Base-by-base conservation (phyloP, 1,139 yeast genomes). In the Lodderomyces beijingensis region DNA sequence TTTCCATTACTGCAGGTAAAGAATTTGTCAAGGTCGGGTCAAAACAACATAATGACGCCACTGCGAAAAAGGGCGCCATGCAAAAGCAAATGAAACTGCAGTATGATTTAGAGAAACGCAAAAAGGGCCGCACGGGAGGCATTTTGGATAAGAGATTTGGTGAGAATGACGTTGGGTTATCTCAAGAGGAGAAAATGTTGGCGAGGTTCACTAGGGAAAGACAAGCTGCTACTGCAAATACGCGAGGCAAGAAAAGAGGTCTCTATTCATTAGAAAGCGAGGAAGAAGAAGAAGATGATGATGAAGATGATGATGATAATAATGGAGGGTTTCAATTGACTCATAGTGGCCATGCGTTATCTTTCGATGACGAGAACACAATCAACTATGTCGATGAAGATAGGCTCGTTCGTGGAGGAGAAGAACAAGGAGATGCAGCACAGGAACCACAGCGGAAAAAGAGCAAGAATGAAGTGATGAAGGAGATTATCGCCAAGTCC, bases 391-490 rank as follows among this genome's bases (percentile, higher is more conserved):
- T 50, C 5, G 69, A 62, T 29, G 73, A 60, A 28, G 74, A 65
- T 33, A 46, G 47, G 17, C 32, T 50, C 16, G 13, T 16, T 4
- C 34, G 40, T 40, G 5, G 15, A 4, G n/a, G n/a, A n/a, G 50
- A 46, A 7, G 57, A 50, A 5, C 56, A 49, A 2, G 68, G 55
- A 4, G n/a, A n/a, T n/a, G n/a, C n/a, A n/a, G n/a, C n/a, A n/a
- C n/a, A n/a, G n/a, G 46, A 41, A 16, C 65, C 69, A 5, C 65
- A 67, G 19, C 74, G 78, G 39, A 86, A 83, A 55, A 93, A 88
- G 62, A 75, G 91, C 19, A 89, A 91, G 53, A 85, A 87, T 28
- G 98, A 93, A 56, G 95, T 93, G 26, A 91, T 93, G 98, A 80
- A 86, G 49, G 99, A 93, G 57, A 77, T 93, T 36, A 91, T 93